Evolutionary conservation across 768 basidiomycete species (phyloP).

Genomic region (Podaxis sp.): DNA sequence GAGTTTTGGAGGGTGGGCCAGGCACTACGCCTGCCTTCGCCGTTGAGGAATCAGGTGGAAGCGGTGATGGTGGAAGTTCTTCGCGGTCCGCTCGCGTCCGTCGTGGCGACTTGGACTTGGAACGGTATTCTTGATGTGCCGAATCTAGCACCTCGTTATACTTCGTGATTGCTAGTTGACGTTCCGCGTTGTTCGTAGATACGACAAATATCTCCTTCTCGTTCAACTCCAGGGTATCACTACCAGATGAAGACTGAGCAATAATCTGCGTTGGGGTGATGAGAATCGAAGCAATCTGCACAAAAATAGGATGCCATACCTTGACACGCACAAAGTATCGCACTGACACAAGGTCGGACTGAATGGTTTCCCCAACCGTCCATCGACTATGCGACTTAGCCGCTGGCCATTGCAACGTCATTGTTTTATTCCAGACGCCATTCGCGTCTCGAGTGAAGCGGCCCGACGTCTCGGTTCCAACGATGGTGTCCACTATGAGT

Average conservation of each 20-base stretch:
- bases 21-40: background rate
- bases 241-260: slow-evolving; percentile 51
- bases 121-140: slow-evolving; percentile 26
- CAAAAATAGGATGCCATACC: slow-evolving; percentile 29
- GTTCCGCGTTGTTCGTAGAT: slow-evolving; percentile 67
- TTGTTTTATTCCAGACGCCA: slow-evolving; percentile 59
- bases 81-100: slow-evolving; percentile 31
- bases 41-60: slow-evolving; percentile 15
- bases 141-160: slow-evolving; percentile 41
- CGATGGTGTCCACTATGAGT: slow-evolving; percentile 47
- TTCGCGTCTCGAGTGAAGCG: slow-evolving; percentile 50
- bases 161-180: slow-evolving; percentile 57
- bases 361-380: slow-evolving; percentile 76
- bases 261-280: slow-evolving; percentile 29
- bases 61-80: slow-evolving; percentile 35
- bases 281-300: background rate
- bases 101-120: slow-evolving; percentile 57
- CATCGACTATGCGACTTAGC: slow-evolving; percentile 66
- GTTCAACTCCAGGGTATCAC: slow-evolving; percentile 65
- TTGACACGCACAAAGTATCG: slow-evolving; percentile 70
- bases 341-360: slow-evolving; percentile 58
- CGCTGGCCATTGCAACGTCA: slow-evolving; percentile 71
- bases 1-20: slow-evolving; percentile 7
- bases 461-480: slow-evolving; percentile 55
- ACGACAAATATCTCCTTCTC: slow-evolving; percentile 64